These are phyloP conservation scores for Stagonosporopsis vannaccii DNA, from an alignment of 2,329 filamentous ascomycete genomes.

Conservation along the genomic window DNA sequence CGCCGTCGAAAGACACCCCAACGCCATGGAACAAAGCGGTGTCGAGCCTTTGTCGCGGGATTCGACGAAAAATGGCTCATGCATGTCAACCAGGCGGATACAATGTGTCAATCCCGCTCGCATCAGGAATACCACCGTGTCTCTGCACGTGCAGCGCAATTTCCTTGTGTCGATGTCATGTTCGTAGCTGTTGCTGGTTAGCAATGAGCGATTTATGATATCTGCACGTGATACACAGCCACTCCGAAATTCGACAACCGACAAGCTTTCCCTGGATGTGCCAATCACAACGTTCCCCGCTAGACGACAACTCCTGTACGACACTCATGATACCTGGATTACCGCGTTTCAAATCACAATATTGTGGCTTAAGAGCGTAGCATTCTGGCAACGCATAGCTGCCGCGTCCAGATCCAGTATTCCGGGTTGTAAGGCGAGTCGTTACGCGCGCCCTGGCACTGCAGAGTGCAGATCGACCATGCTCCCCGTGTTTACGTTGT, in stretches of 20 bases:
- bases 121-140: slow-evolving; percentile 15
- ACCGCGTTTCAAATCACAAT: slow-evolving; percentile 15
- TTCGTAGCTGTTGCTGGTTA: slow-evolving; percentile 34
- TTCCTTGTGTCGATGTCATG: slow-evolving; percentile 16
- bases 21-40: slow-evolving; percentile 11
- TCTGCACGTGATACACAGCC: slow-evolving; percentile 26
- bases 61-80: slow-evolving; percentile 39
- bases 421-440: not conserved
- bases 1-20: not conserved
- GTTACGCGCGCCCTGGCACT: not conserved
- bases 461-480: not conserved
- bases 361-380: slow-evolving; percentile 5
- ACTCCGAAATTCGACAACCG: slow-evolving; percentile 16
- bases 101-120: slow-evolving; percentile 19
- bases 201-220: slow-evolving; percentile 34
- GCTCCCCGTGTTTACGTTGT: not conserved
- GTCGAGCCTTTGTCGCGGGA: slow-evolving; percentile 15
- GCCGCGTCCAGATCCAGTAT: slow-evolving; percentile 15
- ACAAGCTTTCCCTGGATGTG: slow-evolving; percentile 5
- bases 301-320: slow-evolving; percentile 11
- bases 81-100: slow-evolving; percentile 14
- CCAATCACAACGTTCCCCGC: slow-evolving; percentile 12
- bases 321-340: slow-evolving; percentile 1
- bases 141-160: slow-evolving; percentile 19
- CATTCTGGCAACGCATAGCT: slow-evolving; percentile 3